Evolutionary conservation across 208 protist species (phyloP), one percentile per base, ranked within the genome.

Genomic region (Leishmania amazonensis): DNA sequence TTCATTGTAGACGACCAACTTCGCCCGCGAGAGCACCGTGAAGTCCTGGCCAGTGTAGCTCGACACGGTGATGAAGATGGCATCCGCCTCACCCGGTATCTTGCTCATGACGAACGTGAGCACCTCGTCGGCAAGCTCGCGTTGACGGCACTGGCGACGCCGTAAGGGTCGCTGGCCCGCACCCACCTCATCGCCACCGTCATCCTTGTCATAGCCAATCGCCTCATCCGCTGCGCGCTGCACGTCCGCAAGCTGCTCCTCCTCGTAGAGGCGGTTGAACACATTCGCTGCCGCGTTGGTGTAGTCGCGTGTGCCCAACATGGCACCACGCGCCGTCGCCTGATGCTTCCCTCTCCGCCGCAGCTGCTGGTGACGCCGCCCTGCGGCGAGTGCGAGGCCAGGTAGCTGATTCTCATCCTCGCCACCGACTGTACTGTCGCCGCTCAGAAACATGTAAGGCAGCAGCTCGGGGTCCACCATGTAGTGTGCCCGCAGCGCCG

Each of bases 391-490:
- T 15, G 83, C 90, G 58, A 90, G 87, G 38, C 87, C 90, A 0
- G 92, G 77, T 58, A 90, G 75, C 65, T 90, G 89, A 72, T 97
- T 92, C 84, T 96, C 91, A 75, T 97, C 93, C 84, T 96, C 94
- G 24, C 93, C 93, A 35, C 94, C 94, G 2, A 93, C 85, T 13
- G 85, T 86, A 79, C 91, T 96, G 87, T 97, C 94, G 38, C 90
- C 93, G 75, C 91, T 92, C 31, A 95, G 84, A 79, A 95, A 94
- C 93, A 97, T 96, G 85, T 91, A 97, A 1, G 93, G 93, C 65
- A 95, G 84, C 65, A 89, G 76, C 45, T 85, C 83, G 1, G 89
- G 73, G 71, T 94, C 87, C 17, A 96, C 86, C 54, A 85, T 58
- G 53, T 86, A 76, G 40, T 80, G 84, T 31, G 57, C 70, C 75